Percentiles rank a stretch among this genome's conserved stretches.
These are phyloP conservation scores for Schwanniomyces polymorphus DNA, from an alignment of 805 yeast species.

Conservation along the genomic window DNA sequence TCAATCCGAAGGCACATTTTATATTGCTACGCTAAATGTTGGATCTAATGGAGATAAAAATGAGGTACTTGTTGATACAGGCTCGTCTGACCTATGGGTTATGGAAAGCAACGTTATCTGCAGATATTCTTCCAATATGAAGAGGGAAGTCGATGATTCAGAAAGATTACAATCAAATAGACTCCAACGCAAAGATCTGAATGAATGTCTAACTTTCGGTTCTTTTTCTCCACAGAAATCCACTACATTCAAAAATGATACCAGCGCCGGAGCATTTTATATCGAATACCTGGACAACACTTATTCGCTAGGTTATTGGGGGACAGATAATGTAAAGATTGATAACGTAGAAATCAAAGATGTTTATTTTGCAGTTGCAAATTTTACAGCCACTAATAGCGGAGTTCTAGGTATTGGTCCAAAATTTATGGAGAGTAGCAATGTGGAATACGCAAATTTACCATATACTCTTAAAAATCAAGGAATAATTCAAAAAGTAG, in stretches of 20 bases:
- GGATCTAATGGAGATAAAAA: conserved; percentile 20
- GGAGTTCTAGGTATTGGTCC: conserved; percentile 8
- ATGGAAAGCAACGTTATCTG: conserved; percentile 13
- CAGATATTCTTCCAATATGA: conserved; percentile 1
- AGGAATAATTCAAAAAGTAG: conserved; percentile 33
- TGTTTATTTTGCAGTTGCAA: conserved; percentile 13
- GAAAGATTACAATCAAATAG: conserved; percentile 7
- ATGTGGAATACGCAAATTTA: conserved; percentile 25
- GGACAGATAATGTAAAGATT: conserved; percentile 17
- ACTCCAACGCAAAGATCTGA: conserved; percentile 17
- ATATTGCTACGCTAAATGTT: conserved; percentile 13
- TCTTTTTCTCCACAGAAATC: conserved; percentile 34
- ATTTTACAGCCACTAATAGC: conserved; percentile 14
- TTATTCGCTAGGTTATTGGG: conserved; percentile 53
- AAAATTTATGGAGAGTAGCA: conserved; percentile 13
- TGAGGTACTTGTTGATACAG: conserved; percentile 31
- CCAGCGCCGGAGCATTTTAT: conserved; percentile 25
- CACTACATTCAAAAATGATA: conserved; percentile 26
- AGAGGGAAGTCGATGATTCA: background rate
- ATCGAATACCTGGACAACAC: conserved; percentile 50
- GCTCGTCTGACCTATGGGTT: conserved; percentile 34
- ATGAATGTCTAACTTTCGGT: conserved; percentile 34
- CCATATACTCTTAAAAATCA: conserved; percentile 31
- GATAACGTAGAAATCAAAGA: conserved; percentile 5
- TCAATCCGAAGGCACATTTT: conserved; percentile 11